Evolutionary conservation across 2,329 filamentous ascomycete genomes (phyloP), one percentile per base, ranked within the genome.

Genomic region (Talaromyces sp.): DNA sequence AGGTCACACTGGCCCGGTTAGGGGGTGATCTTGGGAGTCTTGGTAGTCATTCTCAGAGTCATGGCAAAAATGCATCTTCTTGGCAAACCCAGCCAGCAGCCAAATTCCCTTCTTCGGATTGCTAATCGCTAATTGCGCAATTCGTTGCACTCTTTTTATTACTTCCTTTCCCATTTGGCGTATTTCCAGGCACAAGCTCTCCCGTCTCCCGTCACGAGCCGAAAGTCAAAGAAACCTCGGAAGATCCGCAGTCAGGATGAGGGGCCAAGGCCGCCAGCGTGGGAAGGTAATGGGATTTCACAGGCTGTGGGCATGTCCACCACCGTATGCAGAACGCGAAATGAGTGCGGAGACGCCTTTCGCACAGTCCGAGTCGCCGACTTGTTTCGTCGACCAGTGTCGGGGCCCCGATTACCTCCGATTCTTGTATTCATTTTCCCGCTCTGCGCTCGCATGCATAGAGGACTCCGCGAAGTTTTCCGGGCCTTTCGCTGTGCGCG

Each of bases 161-260:
- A 27, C 24, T 22, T 36, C 29, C 35, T 33, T 6, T 24, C 24
- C 3, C 36, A 10, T 36, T 17, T 4, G 11, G 24, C 19, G 10
- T 9, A n/a, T 36, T 5, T 35, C 24, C 39, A 48, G 42, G 50
- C 59, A 58, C 36, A 17, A 42, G 43, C 43, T 27, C 4, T 9
- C 9, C 43, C 14, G 45, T 47, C 35, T 45, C 45, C 62, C 64
- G 61, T 63, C 49, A 56, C 60, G 54, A 62, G 49, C 65, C 67
- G 64, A 63, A 52, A 56, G 54, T 52, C 55, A 56, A 65, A 57
- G 49, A 27, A 49, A 54, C 65, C 62, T 67, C 66, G 65, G 67
- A 64, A 63, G 66, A 68, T 70, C 66, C 61, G 58, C 66, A 56
- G 55, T 61, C 54, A 67, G 64, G 63, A 54, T 63, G 56, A 56